Evolutionary conservation across 768 basidiomycete genomes (phyloP), one percentile per base, ranked within the genome.

Genomic region (Leucosporidium creatinivorum): DNA sequence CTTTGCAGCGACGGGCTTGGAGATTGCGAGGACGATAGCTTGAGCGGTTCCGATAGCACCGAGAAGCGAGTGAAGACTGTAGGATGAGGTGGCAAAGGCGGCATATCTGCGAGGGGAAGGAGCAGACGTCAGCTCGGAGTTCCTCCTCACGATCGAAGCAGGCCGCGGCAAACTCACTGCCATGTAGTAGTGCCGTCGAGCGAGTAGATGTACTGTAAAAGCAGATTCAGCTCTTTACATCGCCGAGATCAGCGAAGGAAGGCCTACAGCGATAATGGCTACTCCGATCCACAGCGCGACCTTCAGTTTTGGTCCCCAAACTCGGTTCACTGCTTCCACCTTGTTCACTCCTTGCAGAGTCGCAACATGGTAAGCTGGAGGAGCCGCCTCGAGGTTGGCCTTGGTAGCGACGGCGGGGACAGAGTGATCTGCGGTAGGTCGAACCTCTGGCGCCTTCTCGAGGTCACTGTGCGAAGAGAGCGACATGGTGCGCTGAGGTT

Each of bases 1-100:
- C 77, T 89, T 89, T 1, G 88, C 87, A 69, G 88, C 84, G 48
- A 87, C 80, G 1, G 88, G 88, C 78, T 89, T 88, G 26, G 80
- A 80, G 30, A 83, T 80, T 8, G 33, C 67, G 26, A 73, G 58
- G 68, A 76, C 31, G 72, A 74, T 64, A 4, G 67, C 79, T 69
- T 28, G 73, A 1, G 55, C 67, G 33, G 59, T 49, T 77, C 81
- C 79, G 57, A 87, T 84, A 6, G 85, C 81, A 25, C 82, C 80
- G 54, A 86, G 79, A 9, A 85, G 77, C 67, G 82, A 83, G 73
- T 86, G 85, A 50, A 81, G 77, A 6, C 79, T 79, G 58, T 86
- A 84, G 31, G 78, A 79, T 21, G 84, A 84, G 21, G 81, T 80
- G 18, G 87, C 86, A 65, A 82, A 85, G 5, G 62, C 57, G 79